phyloP scores from a whole-genome alignment of 1,139 yeast genomes.

The Debaryomyces sp. region DNA sequence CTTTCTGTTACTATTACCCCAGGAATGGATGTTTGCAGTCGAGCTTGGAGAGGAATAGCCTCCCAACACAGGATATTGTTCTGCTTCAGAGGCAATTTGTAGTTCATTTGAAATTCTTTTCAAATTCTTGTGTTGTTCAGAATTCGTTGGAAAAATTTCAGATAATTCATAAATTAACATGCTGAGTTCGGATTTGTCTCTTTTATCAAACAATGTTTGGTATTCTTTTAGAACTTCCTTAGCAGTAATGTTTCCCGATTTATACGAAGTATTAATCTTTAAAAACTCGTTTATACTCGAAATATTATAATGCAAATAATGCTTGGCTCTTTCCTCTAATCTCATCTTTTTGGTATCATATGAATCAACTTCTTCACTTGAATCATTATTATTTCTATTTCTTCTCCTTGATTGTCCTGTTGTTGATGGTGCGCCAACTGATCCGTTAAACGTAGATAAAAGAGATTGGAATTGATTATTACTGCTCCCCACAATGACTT shows the following conservation, averaged over 20 bases:
- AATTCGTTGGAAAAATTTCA: conserved; percentile 49
- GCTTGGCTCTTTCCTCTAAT: conserved; percentile 84
- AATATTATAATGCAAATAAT: conserved; percentile 62
- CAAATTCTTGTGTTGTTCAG: conserved; percentile 31
- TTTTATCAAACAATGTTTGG: conserved; percentile 49
- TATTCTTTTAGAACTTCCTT: conserved; percentile 53
- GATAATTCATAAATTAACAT: conserved; percentile 59
- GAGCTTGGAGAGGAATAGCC: conserved; percentile 21
- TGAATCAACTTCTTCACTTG: conserved; percentile 40
- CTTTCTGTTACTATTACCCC: conserved; percentile 29
- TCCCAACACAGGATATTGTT: conserved; percentile 38
- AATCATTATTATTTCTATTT: conserved; percentile 11
- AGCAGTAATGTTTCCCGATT: conserved; percentile 50
- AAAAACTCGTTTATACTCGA: conserved; percentile 52
- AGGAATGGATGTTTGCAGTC: conserved; percentile 25
- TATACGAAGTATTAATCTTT: conserved; percentile 51
- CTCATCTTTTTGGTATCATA: conserved; percentile 60
- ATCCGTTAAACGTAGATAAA: conserved; percentile 57
- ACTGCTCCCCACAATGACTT: conserved; percentile 46
- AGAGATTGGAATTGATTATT: conserved; percentile 62
- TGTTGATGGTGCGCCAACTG: conserved; percentile 14
- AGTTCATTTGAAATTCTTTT: conserved; percentile 27
- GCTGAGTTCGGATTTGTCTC: conserved; percentile 48
- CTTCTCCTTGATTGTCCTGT: conserved; percentile 9
- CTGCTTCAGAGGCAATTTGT: conserved; percentile 21